Percentiles rank a stretch among this genome's conserved stretches.
Evolutionary conservation across 1,284 basidiomycete species (phyloP).

Genomic region (Trametes pubescens): DNA sequence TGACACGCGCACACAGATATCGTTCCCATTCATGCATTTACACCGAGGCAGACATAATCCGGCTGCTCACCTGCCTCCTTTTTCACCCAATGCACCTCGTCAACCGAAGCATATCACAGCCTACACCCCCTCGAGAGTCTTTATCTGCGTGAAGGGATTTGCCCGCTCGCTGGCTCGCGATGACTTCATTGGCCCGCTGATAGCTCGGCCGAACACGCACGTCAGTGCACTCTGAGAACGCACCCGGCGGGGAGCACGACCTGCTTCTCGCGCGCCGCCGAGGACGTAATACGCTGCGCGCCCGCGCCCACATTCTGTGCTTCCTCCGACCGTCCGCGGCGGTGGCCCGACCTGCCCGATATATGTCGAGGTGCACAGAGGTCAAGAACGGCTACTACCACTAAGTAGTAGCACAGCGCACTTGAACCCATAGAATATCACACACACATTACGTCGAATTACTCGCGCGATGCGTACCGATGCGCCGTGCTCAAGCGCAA

Average conservation of each 20-base stretch:
- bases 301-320: background rate
- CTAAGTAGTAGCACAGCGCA: too few relatives aligned
- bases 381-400: too few relatives aligned
- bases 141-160: too few relatives aligned
- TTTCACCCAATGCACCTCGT: too few relatives aligned
- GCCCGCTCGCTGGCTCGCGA: background rate
- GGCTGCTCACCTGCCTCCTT: too few relatives aligned
- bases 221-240: constrained; percentile 10
- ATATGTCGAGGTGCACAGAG: too few relatives aligned
- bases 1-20: too few relatives aligned
- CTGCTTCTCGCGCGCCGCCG: constrained; percentile 10
- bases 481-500: background rate
- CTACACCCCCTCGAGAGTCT: too few relatives aligned
- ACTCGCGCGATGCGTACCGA: background rate
- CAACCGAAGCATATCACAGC: too few relatives aligned
- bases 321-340: background rate
- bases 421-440: too few relatives aligned
- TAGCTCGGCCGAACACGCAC: constrained; percentile 13
- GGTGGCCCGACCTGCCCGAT: too few relatives aligned
- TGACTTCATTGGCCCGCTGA: constrained; percentile 17
- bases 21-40: background rate
- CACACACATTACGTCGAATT: background rate
- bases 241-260: constrained; percentile 1
- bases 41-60: background rate
- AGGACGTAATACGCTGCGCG: constrained; percentile 19